These are phyloP conservation scores for Plasmodium vinckei DNA, from an alignment of 169 alveolate species.

Conservation along the genomic window DNA sequence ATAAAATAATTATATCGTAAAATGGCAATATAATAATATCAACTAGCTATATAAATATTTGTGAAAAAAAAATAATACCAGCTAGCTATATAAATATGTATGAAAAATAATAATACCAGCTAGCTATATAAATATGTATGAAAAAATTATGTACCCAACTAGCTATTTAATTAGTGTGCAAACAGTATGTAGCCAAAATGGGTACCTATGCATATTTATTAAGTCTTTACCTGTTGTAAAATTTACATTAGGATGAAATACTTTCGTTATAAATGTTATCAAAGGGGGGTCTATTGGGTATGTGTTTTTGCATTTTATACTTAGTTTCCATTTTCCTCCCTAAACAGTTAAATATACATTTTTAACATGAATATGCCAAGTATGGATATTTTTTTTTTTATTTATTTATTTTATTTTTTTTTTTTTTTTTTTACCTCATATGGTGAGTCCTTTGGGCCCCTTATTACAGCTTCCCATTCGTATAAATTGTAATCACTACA, in stretches of 20 bases:
- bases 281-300: conserved; percentile 97
- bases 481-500: conserved; percentile 84
- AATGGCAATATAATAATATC: background rate
- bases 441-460: conserved; percentile 95
- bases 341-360: background rate
- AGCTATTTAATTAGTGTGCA: background rate
- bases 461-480: conserved; percentile 92
- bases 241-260: conserved; percentile 97
- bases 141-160: background rate
- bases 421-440: conserved; percentile 86
- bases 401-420: too few relatives aligned
- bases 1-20: too few relatives aligned
- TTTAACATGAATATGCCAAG: background rate
- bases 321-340: conserved; percentile 92
- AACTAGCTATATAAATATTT: background rate
- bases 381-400: background rate
- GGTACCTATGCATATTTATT: background rate
- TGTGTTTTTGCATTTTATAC: conserved; percentile 90
- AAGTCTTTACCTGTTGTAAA: conserved; percentile 91
- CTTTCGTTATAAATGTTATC: conserved; percentile 92
- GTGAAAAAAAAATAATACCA: background rate
- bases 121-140: background rate
- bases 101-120: background rate
- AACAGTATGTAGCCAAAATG: too few relatives aligned
- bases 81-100: too few relatives aligned